These are phyloP conservation scores for Cnidoscolus chayamansa DNA, from an alignment of 441 rosid genomes.

Conservation along the genomic window DNA sequence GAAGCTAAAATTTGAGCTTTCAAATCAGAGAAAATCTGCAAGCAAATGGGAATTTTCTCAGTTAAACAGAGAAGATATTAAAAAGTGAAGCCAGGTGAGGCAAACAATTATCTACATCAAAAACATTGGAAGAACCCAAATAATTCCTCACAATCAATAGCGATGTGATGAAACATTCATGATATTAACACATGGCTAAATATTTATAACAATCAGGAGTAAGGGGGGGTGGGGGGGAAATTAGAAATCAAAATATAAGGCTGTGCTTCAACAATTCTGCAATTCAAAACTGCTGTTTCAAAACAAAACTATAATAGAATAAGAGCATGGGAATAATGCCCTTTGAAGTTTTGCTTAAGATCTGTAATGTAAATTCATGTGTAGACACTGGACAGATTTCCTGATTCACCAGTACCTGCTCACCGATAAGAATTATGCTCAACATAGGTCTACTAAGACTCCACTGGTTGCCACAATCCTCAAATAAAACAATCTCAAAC, in stretches of 20 bases:
- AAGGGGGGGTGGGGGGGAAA: neutral
- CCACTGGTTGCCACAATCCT: conserved; percentile 99
- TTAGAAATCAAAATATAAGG: neutral
- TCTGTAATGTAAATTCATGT: neutral
- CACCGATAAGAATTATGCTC: conserved; percentile 85
- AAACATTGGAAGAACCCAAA: neutral
- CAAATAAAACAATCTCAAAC: conserved; percentile 90
- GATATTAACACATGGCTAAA: neutral
- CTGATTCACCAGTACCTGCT: conserved; percentile 50
- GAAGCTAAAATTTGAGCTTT: conserved; percentile 88
- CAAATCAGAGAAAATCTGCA: conserved; percentile 82
- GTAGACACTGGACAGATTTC: neutral
- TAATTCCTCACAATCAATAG: neutral
- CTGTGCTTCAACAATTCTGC: neutral
- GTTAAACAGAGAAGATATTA: conserved; percentile 2
- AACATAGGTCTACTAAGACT: conserved; percentile 98
- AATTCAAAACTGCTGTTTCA: neutral
- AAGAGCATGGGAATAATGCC: neutral
- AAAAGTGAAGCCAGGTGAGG: neutral
- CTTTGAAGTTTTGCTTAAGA: neutral
- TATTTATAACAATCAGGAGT: neutral
- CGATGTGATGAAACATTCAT: neutral
- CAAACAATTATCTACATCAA: neutral
- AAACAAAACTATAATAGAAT: neutral
- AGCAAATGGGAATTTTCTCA: conserved; percentile 21